phyloP scores from a whole-genome alignment of 2,329 filamentous ascomycete genomes.

The Paraphoma sp. region DNA sequence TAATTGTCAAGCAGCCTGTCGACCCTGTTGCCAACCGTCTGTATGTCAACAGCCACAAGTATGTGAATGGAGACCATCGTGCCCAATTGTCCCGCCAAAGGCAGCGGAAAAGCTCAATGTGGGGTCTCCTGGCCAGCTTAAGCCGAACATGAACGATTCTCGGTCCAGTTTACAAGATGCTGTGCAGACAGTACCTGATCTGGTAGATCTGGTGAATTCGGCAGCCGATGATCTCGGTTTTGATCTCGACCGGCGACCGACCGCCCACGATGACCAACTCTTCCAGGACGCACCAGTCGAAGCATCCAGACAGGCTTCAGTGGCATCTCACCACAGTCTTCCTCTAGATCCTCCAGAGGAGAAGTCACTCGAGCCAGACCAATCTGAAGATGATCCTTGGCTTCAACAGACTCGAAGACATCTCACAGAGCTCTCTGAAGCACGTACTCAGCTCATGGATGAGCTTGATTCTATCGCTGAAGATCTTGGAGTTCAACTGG shows the following conservation, averaged over 20 bases:
- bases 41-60: conserved; percentile 6
- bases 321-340: neutral
- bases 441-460: conserved; percentile 27
- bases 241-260: conserved; percentile 34
- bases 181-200: conserved; percentile 41
- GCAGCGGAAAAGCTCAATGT: conserved; percentile 35
- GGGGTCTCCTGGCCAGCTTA: conserved; percentile 27
- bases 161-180: conserved; percentile 20
- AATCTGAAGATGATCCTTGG: conserved; percentile 22
- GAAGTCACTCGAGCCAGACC: conserved; percentile 8
- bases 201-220: conserved; percentile 46
- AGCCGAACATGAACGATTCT: conserved; percentile 42
- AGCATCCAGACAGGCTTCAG: conserved; percentile 9
- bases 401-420: conserved; percentile 25
- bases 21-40: conserved; percentile 3
- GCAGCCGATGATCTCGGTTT: conserved; percentile 45
- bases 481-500: conserved; percentile 31
- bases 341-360: conserved; percentile 5
- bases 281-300: conserved; percentile 33
- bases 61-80: conserved; percentile 15
- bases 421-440: conserved; percentile 27
- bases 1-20: conserved; percentile 2
- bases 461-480: conserved; percentile 39
- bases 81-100: conserved; percentile 22
- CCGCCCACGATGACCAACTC: conserved; percentile 27